phyloP scores from a whole-genome alignment of 2,329 filamentous ascomycete genomes.

The Aureobasidium vineae region DNA sequence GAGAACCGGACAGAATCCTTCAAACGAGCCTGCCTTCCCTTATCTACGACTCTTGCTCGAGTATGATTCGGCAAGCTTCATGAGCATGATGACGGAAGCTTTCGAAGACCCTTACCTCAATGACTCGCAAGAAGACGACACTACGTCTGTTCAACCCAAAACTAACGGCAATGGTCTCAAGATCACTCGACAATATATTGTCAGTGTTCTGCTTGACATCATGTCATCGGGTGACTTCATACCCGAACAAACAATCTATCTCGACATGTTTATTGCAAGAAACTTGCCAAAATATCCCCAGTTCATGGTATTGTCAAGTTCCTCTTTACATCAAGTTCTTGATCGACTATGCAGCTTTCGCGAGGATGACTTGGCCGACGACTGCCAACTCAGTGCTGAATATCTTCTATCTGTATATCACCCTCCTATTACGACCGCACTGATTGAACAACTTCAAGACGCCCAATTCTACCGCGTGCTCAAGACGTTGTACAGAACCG shows the following conservation, averaged over 20 bases:
- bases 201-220: slow-evolving; percentile 86
- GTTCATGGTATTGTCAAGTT: slow-evolving; percentile 86
- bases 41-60: slow-evolving; percentile 80
- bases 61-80: slow-evolving; percentile 86
- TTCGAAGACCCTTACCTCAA: slow-evolving; percentile 96
- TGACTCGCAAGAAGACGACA: slow-evolving; percentile 62
- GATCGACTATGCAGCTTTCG: slow-evolving; percentile 82
- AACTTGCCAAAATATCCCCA: slow-evolving; percentile 97
- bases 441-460: slow-evolving; percentile 74
- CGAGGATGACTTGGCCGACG: slow-evolving; percentile 74
- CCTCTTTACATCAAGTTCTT: slow-evolving; percentile 76
- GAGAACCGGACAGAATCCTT: slow-evolving; percentile 50
- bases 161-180: slow-evolving; percentile 32
- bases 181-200: slow-evolving; percentile 82
- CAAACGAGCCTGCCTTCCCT: slow-evolving; percentile 72
- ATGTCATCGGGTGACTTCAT: slow-evolving; percentile 78
- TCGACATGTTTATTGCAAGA: slow-evolving; percentile 97
- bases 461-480: slow-evolving; percentile 88
- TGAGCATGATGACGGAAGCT: slow-evolving; percentile 94
- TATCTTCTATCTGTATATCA: slow-evolving; percentile 93
- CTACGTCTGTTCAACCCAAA: slow-evolving; percentile 50
- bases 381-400: slow-evolving; percentile 95
- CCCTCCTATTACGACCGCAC: slow-evolving; percentile 71
- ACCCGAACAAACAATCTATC: slow-evolving; percentile 80
- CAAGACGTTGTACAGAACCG: slow-evolving; percentile 79